Evolutionary conservation across 2,329 filamentous ascomycete species (phyloP), one percentile per base, ranked within the genome.

Genomic region (Aureobasidium sp.): DNA sequence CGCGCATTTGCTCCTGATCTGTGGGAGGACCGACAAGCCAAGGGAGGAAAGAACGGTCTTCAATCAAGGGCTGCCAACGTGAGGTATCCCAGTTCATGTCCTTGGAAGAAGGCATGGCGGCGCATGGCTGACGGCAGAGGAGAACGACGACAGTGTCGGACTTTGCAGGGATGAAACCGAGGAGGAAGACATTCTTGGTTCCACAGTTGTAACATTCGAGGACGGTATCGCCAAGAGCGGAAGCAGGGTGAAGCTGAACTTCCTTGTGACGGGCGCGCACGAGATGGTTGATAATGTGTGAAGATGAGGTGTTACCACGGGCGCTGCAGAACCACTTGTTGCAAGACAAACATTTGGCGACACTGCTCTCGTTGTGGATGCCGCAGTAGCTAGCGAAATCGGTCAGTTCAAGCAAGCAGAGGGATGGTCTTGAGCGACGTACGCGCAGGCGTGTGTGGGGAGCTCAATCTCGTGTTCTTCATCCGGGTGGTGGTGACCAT

Each of bases 1-100:
- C 94, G 63, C 94, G 91, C 65, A 99, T 87, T 76, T 97, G 94
- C 77, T 99, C 94, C 68, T 94, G 90, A 72, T 99, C 95, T 37
- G 89, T 90, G 1, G 94, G 94, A 10, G 89, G 82, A 50, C 87
- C 85, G 8, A 99, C 93, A 27, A 99, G 89, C 94, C 94, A 99
- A 43, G 88, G 84, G 41, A 99, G 78, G 73, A 99, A 99, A 17
- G 92, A 94, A 55, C 94, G 90, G 72, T 99, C 94, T 75, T 97
- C 92, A 67, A 99, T 97, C 63, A 99, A 81, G 13, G 94, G 94
- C 74, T 97, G 92, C 94, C 94, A 99, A 72, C 92, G 87, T 29
- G 93, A 96, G 6, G 92, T 95, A 74, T 99, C 94, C 94, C 94
- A 99, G 74, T 94, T 99, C 92, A 99, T 97, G 71, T 99, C 94